These are phyloP conservation scores for Colletotrichum sp. DNA, from an alignment of 2,329 filamentous ascomycete species.

Conservation along the genomic window DNA sequence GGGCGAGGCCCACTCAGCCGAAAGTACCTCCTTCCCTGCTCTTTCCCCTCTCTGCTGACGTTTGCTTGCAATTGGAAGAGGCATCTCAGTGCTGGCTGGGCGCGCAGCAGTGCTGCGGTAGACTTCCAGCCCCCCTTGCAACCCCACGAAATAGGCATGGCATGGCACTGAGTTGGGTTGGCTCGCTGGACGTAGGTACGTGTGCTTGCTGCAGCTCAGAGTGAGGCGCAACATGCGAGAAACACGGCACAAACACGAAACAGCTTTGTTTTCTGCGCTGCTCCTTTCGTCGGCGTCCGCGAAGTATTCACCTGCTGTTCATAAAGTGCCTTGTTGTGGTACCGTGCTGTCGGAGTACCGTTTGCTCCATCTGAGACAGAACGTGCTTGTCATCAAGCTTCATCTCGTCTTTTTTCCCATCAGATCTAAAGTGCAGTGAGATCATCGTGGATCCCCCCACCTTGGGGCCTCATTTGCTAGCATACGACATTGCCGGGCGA, in stretches of 20 bases:
- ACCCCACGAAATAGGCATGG: constrained; percentile 13
- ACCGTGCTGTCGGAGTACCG: neutral
- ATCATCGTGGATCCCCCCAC: neutral
- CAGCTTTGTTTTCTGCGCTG: neutral
- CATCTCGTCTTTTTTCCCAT: neutral
- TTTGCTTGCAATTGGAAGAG: neutral
- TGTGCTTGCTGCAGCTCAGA: neutral
- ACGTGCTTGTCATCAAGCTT: constrained; percentile 1
- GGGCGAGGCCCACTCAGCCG: neutral
- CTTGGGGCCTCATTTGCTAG: neutral
- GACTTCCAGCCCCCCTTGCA: constrained; percentile 5
- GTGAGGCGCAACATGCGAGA: constrained; percentile 7
- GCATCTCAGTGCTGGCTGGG: neutral
- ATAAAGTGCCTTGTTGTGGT: neutral
- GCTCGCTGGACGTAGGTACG: neutral
- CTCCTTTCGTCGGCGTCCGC: neutral
- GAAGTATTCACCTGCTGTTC: neutral
- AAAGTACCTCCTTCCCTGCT: constrained; percentile 1
- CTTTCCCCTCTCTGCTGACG: constrained; percentile 13
- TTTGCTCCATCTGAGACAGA: neutral
- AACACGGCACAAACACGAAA: neutral
- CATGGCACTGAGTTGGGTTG: neutral
- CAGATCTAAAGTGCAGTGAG: neutral
- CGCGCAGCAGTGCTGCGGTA: neutral
- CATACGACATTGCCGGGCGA: neutral